Evolutionary conservation across 257 asterid genomes (phyloP), one percentile per base, ranked within the genome.

Genomic region (Scutellaria minor): DNA sequence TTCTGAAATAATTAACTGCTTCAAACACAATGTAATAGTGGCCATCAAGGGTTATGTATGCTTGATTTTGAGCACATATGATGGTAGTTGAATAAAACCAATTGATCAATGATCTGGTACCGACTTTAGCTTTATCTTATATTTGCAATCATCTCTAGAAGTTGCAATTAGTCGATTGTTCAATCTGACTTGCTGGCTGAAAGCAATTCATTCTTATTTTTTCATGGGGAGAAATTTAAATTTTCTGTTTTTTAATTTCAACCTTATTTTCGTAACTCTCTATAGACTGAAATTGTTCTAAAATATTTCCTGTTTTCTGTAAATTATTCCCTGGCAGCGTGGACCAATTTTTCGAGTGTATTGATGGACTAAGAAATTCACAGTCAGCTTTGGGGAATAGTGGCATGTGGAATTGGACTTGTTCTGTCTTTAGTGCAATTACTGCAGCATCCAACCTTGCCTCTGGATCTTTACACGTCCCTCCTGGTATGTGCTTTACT

Each of bases 391-490:
- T 95, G 76, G 98, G 98, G 81, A 89, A 80, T 81, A 90, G 99
- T 76, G 97, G 95, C 82, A 79, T 92, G 90, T 95, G 96, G 98
- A 92, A 87, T 75, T 95, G 99, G 99, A 92, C 99, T 52, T 85
- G 89, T 79, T 95, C 98, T 37, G 87, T 95, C 61, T 93, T 89
- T 75, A 95, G 90, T 71, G 99, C 97, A 48, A 87, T 95, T 85
- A 90, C 99, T 72, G 96, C 96, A 71, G 95, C 98, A 66, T 88
- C 99, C 64, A 90, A 86, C 77, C 97, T 95, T 87, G 99, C 99
- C 39, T 87, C 98, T 69, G 99, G 98, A 71, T 92, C 99, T 41
- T 70, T 85, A 70, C 89, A 77, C 24, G 88, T 87, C 76, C 85
- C 96, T 72, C 54, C 87, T 39, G 98, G 99, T 95, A 88, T 70